Percentiles rank a stretch among this genome's conserved stretches.
phyloP scores from a whole-genome alignment of 352 stramenopile genomes.

The Thalassiosira mediterranea region DNA sequence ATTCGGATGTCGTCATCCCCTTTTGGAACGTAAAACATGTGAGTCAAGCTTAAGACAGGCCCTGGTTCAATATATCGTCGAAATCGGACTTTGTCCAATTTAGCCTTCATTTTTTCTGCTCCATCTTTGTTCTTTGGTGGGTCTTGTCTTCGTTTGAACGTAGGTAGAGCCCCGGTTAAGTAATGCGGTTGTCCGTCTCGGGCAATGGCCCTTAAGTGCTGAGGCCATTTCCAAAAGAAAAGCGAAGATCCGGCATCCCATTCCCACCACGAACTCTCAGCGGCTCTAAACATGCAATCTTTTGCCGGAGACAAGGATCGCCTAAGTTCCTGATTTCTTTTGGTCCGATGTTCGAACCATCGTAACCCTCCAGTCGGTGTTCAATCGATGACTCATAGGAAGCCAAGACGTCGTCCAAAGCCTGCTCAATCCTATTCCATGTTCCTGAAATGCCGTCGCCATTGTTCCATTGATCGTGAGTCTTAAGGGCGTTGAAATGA shows the following conservation, averaged over 20 bases:
- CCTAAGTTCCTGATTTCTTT: background rate
- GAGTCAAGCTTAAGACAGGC: constrained; percentile 10
- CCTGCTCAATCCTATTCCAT: background rate
- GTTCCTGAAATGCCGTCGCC: background rate
- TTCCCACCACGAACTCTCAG: background rate
- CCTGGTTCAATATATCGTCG: constrained; percentile 19
- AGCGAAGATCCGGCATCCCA: background rate
- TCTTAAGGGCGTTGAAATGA: background rate
- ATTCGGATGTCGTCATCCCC: constrained; percentile 39
- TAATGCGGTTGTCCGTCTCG: constrained; percentile 1
- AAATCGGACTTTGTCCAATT: background rate
- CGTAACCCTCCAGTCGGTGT: no score
- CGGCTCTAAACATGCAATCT: background rate
- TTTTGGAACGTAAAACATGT: constrained; percentile 41
- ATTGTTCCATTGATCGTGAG: background rate
- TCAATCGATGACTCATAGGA: no score
- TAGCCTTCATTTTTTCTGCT: background rate
- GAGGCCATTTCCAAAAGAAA: constrained; percentile 5
- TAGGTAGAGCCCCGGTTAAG: background rate
- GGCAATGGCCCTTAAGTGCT: background rate
- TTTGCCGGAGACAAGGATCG: background rate
- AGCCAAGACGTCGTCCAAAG: no score
- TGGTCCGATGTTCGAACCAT: no score
- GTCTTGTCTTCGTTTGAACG: background rate
- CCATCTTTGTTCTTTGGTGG: background rate